Base-by-base conservation (phyloP, 2,329 filamentous ascomycete genomes). In the Epicoccum sorghinum region DNA sequence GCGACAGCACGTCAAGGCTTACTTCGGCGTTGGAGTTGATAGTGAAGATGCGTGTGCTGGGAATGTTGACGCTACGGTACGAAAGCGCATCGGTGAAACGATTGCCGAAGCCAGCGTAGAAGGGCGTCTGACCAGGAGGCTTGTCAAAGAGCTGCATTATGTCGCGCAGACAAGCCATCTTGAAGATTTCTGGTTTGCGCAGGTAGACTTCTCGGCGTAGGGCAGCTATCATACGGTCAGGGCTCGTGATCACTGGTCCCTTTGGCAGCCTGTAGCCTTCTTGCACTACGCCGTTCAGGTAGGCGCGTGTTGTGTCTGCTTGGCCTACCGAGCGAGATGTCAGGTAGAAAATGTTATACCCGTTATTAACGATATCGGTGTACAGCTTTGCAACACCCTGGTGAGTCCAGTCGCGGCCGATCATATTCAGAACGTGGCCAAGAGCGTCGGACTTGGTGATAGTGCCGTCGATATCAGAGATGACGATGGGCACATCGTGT, bases 21-120 rank as follows among this genome's bases (percentile, higher is more conserved):
- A 99, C 93, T 75, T 99, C 95, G 1, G 93, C 93, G 70, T 98
- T 96, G 48, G 91, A 95, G 75, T 99, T 99, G 81, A 99, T 99
- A 13, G 95, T 97, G 75, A 99, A 99, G 65, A 99, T 99, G 47
- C 95, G 86, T 23, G 89, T 96, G 47, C 90, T 89, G 0, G 95
- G 95, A 36, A 99, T 96, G 71, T 96, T 96, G 48, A 99, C 95
- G 4, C 90, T 95, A 56, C 95, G 89, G 73, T 99, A 99, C 47
- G 91, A 96, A 55, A 99, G 86, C 49, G 96, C 95, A 72, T 99
- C 96, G 0, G 96, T 99, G 52, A 99, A 83, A 51, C 95, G 87
- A 74, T 99, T 99, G 54, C 96, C 95, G 69, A 98, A 99, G 0
- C 95, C 95, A 9, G 96, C 96, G 68, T 96, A 98, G 70, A 99